phyloP scores from a whole-genome alignment of 2,329 filamentous ascomycete species.

The Aspergillus tanneri region DNA sequence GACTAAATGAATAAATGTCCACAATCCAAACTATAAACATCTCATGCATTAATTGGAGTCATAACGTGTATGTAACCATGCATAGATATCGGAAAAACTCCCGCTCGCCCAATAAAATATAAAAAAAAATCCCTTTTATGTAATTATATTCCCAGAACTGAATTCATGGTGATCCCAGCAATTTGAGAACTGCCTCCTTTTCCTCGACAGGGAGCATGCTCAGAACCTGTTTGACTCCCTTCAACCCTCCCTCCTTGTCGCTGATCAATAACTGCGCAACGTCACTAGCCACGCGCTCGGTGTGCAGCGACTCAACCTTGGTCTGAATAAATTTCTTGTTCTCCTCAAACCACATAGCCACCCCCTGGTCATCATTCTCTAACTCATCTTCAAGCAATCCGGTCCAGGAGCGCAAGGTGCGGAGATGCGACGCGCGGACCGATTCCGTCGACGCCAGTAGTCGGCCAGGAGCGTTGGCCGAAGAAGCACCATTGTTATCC shows the following conservation, averaged over 20 bases:
- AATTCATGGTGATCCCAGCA: constrained; percentile 34
- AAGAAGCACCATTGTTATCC: constrained; percentile 44
- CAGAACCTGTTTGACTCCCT: constrained; percentile 81
- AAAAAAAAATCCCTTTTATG: neutral
- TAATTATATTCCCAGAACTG: neutral
- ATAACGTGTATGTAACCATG: no score
- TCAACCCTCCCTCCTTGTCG: constrained; percentile 69
- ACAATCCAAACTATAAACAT: no score
- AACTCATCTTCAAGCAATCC: constrained; percentile 67
- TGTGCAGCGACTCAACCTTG: constrained; percentile 82
- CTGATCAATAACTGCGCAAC: constrained; percentile 67
- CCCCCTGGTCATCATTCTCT: constrained; percentile 73
- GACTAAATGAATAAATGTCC: no score
- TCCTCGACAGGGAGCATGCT: constrained; percentile 84
- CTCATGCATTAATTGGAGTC: no score
- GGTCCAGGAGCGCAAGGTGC: constrained; percentile 79
- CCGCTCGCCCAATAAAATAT: neutral
- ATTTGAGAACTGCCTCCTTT: constrained; percentile 76
- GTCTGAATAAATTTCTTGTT: constrained; percentile 78
- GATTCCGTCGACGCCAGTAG: constrained; percentile 38
- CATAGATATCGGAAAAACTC: no score
- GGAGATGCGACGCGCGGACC: constrained; percentile 65
- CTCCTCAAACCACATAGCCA: constrained; percentile 94
- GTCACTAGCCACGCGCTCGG: constrained; percentile 67
- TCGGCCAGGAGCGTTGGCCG: constrained; percentile 35